phyloP scores from a whole-genome alignment of 202 grass and related monocot species.

The Tripidium arundinaceum region DNA sequence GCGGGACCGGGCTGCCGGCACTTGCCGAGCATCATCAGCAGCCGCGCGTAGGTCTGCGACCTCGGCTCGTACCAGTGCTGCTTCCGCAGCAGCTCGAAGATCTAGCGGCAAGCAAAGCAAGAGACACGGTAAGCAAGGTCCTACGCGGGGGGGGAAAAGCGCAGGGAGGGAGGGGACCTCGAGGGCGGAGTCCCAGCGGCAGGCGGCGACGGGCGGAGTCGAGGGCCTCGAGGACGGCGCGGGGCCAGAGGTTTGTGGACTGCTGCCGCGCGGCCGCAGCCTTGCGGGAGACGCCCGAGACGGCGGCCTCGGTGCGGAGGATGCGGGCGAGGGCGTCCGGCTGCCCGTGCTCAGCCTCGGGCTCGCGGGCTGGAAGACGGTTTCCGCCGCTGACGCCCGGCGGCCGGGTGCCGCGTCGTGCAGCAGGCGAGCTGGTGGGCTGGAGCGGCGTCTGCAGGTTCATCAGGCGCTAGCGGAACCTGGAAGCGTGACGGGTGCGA shows the following conservation, averaged over 20 bases:
- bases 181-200: slow-evolving; percentile 69
- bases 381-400: slow-evolving; percentile 6
- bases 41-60: slow-evolving; percentile 73
- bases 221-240: slow-evolving; percentile 78
- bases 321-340: slow-evolving; percentile 54
- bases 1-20: slow-evolving; percentile 64
- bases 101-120: slow-evolving; percentile 32
- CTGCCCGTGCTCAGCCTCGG: background rate
- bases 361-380: background rate
- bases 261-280: slow-evolving; percentile 35
- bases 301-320: slow-evolving; percentile 68
- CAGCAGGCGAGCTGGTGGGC: slow-evolving; percentile 5
- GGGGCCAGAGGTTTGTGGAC: slow-evolving; percentile 59
- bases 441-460: background rate
- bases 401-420: background rate
- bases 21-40: slow-evolving; percentile 80
- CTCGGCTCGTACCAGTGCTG: slow-evolving; percentile 84
- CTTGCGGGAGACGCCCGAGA: slow-evolving; percentile 58
- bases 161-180: slow-evolving; percentile 37
- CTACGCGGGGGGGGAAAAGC: background rate
- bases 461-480: too few species aligned
- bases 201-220: slow-evolving; percentile 50
- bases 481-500: too few species aligned
- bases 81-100: slow-evolving; percentile 80
- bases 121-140: background rate